phyloP scores from a whole-genome alignment of 495 filamentous ascomycete species.

The Penicillium alfredii region DNA sequence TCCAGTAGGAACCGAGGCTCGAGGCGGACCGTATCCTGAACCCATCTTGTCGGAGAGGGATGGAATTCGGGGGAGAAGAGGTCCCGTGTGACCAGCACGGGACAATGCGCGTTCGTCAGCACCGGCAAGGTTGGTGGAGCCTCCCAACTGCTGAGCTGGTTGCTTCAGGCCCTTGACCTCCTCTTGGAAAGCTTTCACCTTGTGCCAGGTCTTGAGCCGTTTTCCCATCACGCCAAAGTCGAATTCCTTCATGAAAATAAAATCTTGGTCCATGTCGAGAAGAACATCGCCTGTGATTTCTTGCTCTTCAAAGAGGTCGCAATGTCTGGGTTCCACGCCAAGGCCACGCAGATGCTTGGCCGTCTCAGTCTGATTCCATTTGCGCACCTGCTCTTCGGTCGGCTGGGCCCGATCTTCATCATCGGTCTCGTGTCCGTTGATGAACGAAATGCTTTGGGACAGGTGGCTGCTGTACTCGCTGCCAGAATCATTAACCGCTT shows the following conservation, averaged over 20 bases:
- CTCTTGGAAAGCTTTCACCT: constrained; percentile 82
- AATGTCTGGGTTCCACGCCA: constrained; percentile 78
- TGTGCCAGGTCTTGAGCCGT: constrained; percentile 91
- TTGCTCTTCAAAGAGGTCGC: constrained; percentile 90
- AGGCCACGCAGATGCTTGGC: constrained; percentile 76
- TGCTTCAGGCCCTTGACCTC: constrained; percentile 52
- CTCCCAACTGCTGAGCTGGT: too few species aligned
- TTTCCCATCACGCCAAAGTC: constrained; percentile 86
- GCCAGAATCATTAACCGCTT: constrained; percentile 68
- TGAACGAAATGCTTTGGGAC: constrained; percentile 76
- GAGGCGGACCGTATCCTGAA: constrained; percentile 14
- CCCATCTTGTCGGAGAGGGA: constrained; percentile 44
- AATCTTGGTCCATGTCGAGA: constrained; percentile 89
- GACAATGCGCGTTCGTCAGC: constrained; percentile 39
- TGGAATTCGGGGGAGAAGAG: constrained; percentile 57
- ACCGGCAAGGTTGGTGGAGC: constrained; percentile 26
- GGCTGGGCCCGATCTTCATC: constrained; percentile 55
- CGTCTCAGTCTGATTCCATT: constrained; percentile 73
- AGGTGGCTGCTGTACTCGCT: constrained; percentile 84
- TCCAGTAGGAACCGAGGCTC: constrained; percentile 26
- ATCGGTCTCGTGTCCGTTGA: constrained; percentile 82
- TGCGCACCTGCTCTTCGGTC: constrained; percentile 58
- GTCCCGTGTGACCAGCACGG: constrained; percentile 32
- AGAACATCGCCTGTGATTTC: constrained; percentile 93
- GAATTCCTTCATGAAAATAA: constrained; percentile 89